phyloP scores from a whole-genome alignment of 78 protist species.

The Creolimax fragrantissima region DNA sequence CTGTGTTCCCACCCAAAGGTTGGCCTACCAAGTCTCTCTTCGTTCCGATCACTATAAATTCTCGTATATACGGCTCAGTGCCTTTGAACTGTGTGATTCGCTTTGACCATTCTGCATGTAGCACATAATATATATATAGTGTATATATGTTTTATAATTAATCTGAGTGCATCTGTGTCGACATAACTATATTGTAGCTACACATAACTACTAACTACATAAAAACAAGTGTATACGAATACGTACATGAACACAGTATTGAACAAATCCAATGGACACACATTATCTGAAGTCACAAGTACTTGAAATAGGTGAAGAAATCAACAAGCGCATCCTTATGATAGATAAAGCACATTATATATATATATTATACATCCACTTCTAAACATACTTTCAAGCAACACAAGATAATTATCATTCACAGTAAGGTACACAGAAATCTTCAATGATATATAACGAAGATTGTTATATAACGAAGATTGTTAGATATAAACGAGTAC shows the following conservation, averaged over 20 bases:
- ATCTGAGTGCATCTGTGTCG: background rate
- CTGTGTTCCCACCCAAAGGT: background rate
- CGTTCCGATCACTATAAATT: background rate
- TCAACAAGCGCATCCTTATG: too few species aligned
- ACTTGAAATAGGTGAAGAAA: too few species aligned
- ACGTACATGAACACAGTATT: background rate
- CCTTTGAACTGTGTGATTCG: background rate
- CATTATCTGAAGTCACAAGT: too few species aligned
- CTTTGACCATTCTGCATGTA: background rate
- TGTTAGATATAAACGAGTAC: too few species aligned
- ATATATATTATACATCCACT: background rate
- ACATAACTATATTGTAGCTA: background rate
- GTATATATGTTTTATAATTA: too few species aligned
- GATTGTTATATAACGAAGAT: too few species aligned
- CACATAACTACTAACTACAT: background rate
- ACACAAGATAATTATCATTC: background rate
- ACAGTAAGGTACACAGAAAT: background rate
- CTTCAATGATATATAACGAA: background rate
- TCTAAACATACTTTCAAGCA: background rate
- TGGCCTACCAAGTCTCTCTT: background rate
- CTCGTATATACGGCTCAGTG: background rate
- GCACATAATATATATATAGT: too few species aligned
- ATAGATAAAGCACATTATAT: too few species aligned
- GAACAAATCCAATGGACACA: too few species aligned
- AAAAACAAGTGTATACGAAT: background rate